phyloP scores from a whole-genome alignment of 2,329 filamentous ascomycete species.

The Phyllosticta citrichinensis region DNA sequence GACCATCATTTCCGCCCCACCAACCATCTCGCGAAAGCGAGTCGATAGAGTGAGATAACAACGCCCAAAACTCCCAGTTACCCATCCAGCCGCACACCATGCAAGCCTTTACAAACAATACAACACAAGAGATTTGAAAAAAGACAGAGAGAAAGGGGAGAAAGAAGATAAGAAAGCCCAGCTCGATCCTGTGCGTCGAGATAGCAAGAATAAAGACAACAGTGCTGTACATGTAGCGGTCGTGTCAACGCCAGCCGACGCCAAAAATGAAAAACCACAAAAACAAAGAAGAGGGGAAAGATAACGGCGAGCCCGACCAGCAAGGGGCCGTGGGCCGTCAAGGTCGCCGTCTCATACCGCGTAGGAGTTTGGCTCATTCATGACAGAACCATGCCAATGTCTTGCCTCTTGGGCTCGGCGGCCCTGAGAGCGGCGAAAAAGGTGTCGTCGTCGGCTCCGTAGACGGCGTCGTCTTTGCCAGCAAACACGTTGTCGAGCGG shows the following conservation, averaged over 20 bases:
- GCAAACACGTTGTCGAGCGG: not conserved
- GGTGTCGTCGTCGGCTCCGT: conserved; percentile 19
- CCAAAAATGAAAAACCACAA: not conserved
- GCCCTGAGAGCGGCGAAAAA: not conserved
- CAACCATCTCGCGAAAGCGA: too few relatives aligned
- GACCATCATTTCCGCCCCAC: too few relatives aligned
- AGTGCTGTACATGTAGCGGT: not conserved
- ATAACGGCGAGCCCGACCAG: not conserved
- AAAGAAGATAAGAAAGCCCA: not conserved
- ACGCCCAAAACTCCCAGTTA: too few relatives aligned
- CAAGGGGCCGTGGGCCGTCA: not conserved
- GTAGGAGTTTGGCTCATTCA: not conserved
- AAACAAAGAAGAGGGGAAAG: not conserved
- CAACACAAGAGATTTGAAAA: too few relatives aligned
- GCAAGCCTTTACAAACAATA: too few relatives aligned
- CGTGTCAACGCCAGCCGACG: not conserved
- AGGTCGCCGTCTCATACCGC: too few relatives aligned
- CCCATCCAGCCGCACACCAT: too few relatives aligned
- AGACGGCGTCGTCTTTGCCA: conserved; percentile 33
- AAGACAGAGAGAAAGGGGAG: not conserved
- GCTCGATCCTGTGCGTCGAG: too few relatives aligned
- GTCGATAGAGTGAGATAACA: too few relatives aligned
- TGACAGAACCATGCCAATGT: not conserved
- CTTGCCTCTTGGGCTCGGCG: not conserved
- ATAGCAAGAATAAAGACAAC: too few relatives aligned